Conservation (phyloP, 2,329 filamentous ascomycete species). For the Xylaria polymorpha region DNA sequence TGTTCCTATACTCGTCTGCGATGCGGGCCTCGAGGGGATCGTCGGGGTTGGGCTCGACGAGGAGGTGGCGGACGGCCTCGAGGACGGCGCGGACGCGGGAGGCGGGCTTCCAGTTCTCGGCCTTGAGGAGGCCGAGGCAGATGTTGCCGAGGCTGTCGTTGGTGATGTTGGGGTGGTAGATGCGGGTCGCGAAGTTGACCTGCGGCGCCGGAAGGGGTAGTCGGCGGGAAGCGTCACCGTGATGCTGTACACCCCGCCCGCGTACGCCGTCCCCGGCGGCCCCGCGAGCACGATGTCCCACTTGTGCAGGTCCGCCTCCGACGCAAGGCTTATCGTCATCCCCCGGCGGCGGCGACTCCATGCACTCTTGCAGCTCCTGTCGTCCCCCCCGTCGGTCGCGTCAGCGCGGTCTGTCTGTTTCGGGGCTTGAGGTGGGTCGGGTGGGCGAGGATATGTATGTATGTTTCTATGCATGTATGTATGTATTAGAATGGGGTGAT, state of each 20-base stretch:
- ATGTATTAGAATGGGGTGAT: slow-evolving; percentile 33
- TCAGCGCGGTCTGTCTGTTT: not conserved
- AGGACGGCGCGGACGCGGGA: slow-evolving; percentile 81
- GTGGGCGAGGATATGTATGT: not conserved
- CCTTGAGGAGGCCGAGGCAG: slow-evolving; percentile 84
- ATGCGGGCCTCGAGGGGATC: slow-evolving; percentile 89
- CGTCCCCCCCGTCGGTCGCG: slow-evolving; percentile 18
- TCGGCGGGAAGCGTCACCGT: slow-evolving; percentile 78
- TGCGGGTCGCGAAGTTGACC: slow-evolving; percentile 84
- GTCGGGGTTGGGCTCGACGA: slow-evolving; percentile 85
- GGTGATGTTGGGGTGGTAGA: slow-evolving; percentile 95
- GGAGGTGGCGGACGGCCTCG: slow-evolving; percentile 77
- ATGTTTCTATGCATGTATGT: not conserved
- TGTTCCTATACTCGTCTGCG: slow-evolving; percentile 82
- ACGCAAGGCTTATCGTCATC: slow-evolving; percentile 60
- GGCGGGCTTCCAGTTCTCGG: slow-evolving; percentile 92
- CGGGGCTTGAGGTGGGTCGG: too few relatives aligned
- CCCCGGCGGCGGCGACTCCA: slow-evolving; percentile 59
- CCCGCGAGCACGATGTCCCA: slow-evolving; percentile 64
- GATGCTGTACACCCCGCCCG: slow-evolving; percentile 79
- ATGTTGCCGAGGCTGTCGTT: slow-evolving; percentile 87
- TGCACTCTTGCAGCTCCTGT: slow-evolving; percentile 67
- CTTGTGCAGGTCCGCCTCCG: slow-evolving; percentile 61
- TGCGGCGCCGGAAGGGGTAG: slow-evolving; percentile 92
- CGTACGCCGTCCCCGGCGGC: slow-evolving; percentile 60